Percentiles rank a stretch among this genome's conserved stretches.
Evolutionary conservation across 2,329 filamentous ascomycete species (phyloP).

Genomic region (Fusarium udum): DNA sequence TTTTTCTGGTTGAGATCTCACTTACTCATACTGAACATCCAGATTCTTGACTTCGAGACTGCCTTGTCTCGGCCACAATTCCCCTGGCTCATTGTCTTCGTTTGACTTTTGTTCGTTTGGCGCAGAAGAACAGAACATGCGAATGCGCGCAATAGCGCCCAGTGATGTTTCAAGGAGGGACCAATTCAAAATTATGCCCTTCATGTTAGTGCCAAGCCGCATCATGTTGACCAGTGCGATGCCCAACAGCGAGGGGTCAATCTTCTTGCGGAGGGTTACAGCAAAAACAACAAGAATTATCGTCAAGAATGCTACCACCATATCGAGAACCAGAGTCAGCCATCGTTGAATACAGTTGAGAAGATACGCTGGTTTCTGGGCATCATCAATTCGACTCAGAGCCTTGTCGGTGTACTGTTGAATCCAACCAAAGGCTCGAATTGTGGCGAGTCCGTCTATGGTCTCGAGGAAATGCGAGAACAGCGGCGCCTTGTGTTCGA

Average conservation of each 20-base stretch:
- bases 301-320: slow-evolving; percentile 60
- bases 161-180: slow-evolving; percentile 45
- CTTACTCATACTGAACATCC: slow-evolving; percentile 45
- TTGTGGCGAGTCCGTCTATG: slow-evolving; percentile 45
- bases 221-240: slow-evolving; percentile 52
- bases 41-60: slow-evolving; percentile 37
- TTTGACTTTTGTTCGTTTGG: slow-evolving; percentile 35
- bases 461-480: slow-evolving; percentile 49
- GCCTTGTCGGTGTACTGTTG: slow-evolving; percentile 50
- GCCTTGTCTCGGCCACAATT: slow-evolving; percentile 39
- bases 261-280: slow-evolving; percentile 44
- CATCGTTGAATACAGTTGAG: slow-evolving; percentile 63
- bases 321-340: slow-evolving; percentile 61
- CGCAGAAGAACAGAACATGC: slow-evolving; percentile 40
- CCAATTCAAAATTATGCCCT: slow-evolving; percentile 43
- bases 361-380: slow-evolving; percentile 63
- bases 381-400: slow-evolving; percentile 52
- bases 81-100: slow-evolving; percentile 23
- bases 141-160: slow-evolving; percentile 45
- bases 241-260: slow-evolving; percentile 48
- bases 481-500: slow-evolving; percentile 48
- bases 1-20: background rate
- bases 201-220: slow-evolving; percentile 41
- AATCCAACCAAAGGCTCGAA: slow-evolving; percentile 54
- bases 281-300: slow-evolving; percentile 52